A percentile compares a stretch with the other conserved stretches of the same genome.
Evolutionary conservation across 352 stramenopile species (phyloP).

Genomic region (Phytophthora rubi): DNA sequence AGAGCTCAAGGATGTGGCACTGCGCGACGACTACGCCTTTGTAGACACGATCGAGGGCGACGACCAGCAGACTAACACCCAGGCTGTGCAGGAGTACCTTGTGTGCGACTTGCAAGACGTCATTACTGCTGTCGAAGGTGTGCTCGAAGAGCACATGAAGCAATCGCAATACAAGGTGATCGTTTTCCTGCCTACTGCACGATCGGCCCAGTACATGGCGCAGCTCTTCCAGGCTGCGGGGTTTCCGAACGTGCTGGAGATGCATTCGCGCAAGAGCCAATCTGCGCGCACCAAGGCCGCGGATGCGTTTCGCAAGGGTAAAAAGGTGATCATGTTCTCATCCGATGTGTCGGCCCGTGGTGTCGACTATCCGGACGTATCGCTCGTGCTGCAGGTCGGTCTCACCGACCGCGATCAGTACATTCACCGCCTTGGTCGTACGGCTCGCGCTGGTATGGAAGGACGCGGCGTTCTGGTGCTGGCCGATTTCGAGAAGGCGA

Average conservation of each 20-base stretch:
- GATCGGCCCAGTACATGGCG: conserved; percentile 88
- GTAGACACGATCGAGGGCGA: conserved; percentile 94
- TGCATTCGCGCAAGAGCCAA: conserved; percentile 97
- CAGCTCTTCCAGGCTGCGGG: conserved; percentile 86
- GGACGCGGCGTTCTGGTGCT: conserved; percentile 86
- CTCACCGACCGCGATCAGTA: conserved; percentile 93
- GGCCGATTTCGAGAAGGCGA: conserved; percentile 81
- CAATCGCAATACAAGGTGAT: conserved; percentile 93
- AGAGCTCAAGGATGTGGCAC: conserved; percentile 86
- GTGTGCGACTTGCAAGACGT: conserved; percentile 77
- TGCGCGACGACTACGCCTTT: conserved; percentile 88
- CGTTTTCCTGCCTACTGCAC: conserved; percentile 94
- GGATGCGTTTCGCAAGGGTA: conserved; percentile 88
- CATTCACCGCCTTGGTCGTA: conserved; percentile 95
- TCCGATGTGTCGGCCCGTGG: conserved; percentile 95
- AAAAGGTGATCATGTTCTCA: conserved; percentile 93
- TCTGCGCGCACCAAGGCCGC: conserved; percentile 84
- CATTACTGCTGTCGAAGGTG: conserved; percentile 69
- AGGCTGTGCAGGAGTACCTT: conserved; percentile 86
- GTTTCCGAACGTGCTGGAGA: conserved; percentile 90
- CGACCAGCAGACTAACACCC: conserved; percentile 89
- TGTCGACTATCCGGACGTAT: conserved; percentile 96
- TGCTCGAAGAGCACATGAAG: conserved; percentile 85
- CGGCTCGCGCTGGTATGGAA: conserved; percentile 88
- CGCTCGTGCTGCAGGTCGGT: conserved; percentile 86